Conservation (phyloP, 805 yeast genomes). For the Kodamaea kaohsiungensis region DNA sequence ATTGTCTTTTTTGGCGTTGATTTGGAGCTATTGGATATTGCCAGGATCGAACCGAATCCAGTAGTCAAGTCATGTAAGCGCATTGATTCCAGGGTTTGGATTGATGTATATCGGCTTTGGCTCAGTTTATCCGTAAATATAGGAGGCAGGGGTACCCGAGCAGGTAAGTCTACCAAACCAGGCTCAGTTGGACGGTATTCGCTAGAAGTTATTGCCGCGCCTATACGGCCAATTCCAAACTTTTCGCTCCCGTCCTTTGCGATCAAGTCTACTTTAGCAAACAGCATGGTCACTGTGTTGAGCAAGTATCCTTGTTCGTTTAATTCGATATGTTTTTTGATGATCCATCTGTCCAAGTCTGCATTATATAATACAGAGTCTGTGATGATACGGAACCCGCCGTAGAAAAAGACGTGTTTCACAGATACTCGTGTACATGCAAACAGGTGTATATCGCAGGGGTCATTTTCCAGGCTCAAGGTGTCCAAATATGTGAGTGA, state of each 20-base stretch:
- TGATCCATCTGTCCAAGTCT: slow-evolving; percentile 34
- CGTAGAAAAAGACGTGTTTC: slow-evolving; percentile 62
- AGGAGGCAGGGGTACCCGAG: slow-evolving; percentile 21
- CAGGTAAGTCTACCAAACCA: slow-evolving; percentile 7
- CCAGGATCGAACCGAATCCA: slow-evolving; percentile 2
- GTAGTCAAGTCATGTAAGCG: not conserved
- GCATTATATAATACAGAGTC: slow-evolving; percentile 24
- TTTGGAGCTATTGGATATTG: slow-evolving; percentile 2
- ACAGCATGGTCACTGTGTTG: slow-evolving; percentile 50
- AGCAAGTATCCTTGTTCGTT: slow-evolving; percentile 61
- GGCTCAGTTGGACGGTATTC: slow-evolving; percentile 15
- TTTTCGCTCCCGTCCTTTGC: slow-evolving; percentile 18
- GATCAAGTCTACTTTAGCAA: slow-evolving; percentile 42
- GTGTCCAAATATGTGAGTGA: slow-evolving; percentile 31
- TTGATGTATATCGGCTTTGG: not conserved
- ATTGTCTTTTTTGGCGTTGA: slow-evolving; percentile 6
- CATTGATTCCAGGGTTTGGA: not conserved
- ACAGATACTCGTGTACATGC: slow-evolving; percentile 51
- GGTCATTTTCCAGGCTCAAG: slow-evolving; percentile 40
- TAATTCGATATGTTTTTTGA: slow-evolving; percentile 45
- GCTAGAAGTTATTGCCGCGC: slow-evolving; percentile 32
- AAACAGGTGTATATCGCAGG: slow-evolving; percentile 54
- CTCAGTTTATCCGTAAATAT: slow-evolving; percentile 16
- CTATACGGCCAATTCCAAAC: slow-evolving; percentile 29
- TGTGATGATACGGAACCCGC: slow-evolving; percentile 57